Base-by-base conservation (phyloP, 1,284 basidiomycete species). In the Fomes fomentarius region DNA sequence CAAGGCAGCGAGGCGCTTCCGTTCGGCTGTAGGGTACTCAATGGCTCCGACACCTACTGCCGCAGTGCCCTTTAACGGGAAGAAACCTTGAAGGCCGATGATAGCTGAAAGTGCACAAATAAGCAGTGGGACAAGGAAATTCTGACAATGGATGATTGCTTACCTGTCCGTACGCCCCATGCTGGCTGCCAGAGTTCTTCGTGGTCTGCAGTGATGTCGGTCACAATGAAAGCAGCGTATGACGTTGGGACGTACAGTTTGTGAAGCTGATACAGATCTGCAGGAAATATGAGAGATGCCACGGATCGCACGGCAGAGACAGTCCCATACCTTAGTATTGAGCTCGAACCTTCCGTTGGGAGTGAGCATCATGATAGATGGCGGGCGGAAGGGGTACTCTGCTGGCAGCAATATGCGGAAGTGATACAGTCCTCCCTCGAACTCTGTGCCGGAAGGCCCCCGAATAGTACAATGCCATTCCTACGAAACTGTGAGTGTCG, bases 381-480 rank as follows among this genome's bases (percentile, higher is more conserved):
- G 96, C 15, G 96, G 94, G 55, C 92, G 84, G 75, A 98, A 96
- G 28, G 96, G 96, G 68, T 97, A 98, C 74, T 94, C 93, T 44
- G 94, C 85, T 3, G 96, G 96, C 7, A 98, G 77, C 19, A 94
- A 71, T 67, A 98, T 93, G 50, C 95, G 86, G 66, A 96, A 89
- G 73, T 98, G 95, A 73, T 98, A 98, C 47, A 91, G 70, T 57
- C 93, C 93, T 52, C 92, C 93, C 67, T 96, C 93, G 61, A 93
- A 98, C 66, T 96, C 94, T 25, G 91, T 94, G 4, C 86, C 93
- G 17, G 81, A 66, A 2, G 96, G 87, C 1, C 96, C 96, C 57
- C 94, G 86, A 46, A 98, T 79, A 7, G 96, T 98, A 66, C 95
- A 98, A 69, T 98, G 96, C 96, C 96, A 99, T 78, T 97, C 94